These are phyloP conservation scores for Suillus fuscotomentosus DNA, from an alignment of 768 basidiomycete species.

Conservation along the genomic window DNA sequence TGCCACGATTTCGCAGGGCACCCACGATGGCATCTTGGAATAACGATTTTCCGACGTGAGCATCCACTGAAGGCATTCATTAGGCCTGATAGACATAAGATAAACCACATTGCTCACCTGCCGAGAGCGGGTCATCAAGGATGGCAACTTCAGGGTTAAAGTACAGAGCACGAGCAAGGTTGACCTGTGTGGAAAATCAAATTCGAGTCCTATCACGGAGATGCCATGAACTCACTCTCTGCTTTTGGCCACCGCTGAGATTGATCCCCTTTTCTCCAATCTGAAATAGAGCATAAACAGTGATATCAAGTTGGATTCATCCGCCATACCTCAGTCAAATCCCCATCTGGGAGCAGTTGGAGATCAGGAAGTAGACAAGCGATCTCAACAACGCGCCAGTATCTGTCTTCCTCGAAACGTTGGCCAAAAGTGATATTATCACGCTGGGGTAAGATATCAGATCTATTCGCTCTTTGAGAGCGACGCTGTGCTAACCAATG, in stretches of 20 bases:
- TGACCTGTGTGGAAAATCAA: conserved; percentile 39
- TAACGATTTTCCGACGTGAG: conserved; percentile 69
- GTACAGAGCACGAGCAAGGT: conserved; percentile 71
- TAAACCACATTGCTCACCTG: conserved; percentile 38
- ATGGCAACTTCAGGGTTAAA: conserved; percentile 59
- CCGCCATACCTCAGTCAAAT: conserved; percentile 60
- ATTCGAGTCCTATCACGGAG: background rate
- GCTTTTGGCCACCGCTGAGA: conserved; percentile 65
- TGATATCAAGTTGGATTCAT: background rate
- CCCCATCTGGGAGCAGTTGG: conserved; percentile 64
- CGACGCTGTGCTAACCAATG: conserved; percentile 37
- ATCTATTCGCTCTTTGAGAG: background rate
- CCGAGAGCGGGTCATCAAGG: conserved; percentile 67
- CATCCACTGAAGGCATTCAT: conserved; percentile 49
- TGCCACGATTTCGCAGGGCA: conserved; percentile 41
- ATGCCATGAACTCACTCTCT: conserved; percentile 37
- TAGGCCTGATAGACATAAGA: background rate
- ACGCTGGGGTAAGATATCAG: conserved; percentile 33
- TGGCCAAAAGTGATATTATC: conserved; percentile 71
- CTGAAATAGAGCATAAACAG: conserved; percentile 27
- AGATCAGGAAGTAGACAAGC: conserved; percentile 63
- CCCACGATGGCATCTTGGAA: conserved; percentile 63
- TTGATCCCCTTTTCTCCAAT: conserved; percentile 75
- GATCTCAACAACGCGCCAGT: conserved; percentile 61
- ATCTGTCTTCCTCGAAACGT: conserved; percentile 59